Percentiles rank a stretch among this genome's conserved stretches.
phyloP scores from a whole-genome alignment of 352 stramenopile species.

The Globisporangium spinosum region DNA sequence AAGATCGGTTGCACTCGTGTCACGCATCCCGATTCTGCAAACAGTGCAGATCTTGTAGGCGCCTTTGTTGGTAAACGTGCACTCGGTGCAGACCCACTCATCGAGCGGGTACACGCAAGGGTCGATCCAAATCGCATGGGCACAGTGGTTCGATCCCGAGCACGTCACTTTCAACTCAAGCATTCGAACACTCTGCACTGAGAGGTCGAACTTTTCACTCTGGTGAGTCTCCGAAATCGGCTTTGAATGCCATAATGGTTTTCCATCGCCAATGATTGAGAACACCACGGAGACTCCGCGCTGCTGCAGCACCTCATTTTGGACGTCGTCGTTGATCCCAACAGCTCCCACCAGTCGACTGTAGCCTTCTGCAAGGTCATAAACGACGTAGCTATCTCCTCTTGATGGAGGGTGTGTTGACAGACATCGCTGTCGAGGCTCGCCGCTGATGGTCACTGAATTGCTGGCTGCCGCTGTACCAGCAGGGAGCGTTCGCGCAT shows the following conservation, averaged over 20 bases:
- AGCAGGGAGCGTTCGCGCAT: constrained; percentile 17
- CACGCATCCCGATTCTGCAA: constrained; percentile 35
- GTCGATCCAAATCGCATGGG: constrained; percentile 80
- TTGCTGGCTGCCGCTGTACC: constrained; percentile 19
- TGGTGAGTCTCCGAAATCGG: constrained; percentile 32
- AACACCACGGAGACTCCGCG: constrained; percentile 54
- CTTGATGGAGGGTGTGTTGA: constrained; percentile 74
- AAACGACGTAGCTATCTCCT: constrained; percentile 76
- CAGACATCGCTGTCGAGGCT: constrained; percentile 68
- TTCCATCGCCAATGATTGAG: constrained; percentile 67
- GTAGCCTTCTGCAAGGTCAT: constrained; percentile 69
- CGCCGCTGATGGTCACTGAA: constrained; percentile 55
- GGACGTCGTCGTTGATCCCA: constrained; percentile 74
- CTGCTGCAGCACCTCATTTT: constrained; percentile 54
- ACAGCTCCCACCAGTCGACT: constrained; percentile 48
- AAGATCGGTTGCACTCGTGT: constrained; percentile 6
- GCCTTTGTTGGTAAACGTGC: constrained; percentile 72
- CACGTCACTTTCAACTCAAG: constrained; percentile 70
- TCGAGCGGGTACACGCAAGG: constrained; percentile 60
- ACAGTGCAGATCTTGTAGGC: constrained; percentile 40
- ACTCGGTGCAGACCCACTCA: constrained; percentile 69
- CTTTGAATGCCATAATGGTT: constrained; percentile 76
- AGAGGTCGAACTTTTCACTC: constrained; percentile 56
- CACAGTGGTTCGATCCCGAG: constrained; percentile 70
- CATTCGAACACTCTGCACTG: constrained; percentile 63